Percentiles rank a stretch among this genome's conserved stretches.
These are phyloP conservation scores for Macaranga tanarius DNA, from an alignment of 441 rosid species.

Conservation along the genomic window DNA sequence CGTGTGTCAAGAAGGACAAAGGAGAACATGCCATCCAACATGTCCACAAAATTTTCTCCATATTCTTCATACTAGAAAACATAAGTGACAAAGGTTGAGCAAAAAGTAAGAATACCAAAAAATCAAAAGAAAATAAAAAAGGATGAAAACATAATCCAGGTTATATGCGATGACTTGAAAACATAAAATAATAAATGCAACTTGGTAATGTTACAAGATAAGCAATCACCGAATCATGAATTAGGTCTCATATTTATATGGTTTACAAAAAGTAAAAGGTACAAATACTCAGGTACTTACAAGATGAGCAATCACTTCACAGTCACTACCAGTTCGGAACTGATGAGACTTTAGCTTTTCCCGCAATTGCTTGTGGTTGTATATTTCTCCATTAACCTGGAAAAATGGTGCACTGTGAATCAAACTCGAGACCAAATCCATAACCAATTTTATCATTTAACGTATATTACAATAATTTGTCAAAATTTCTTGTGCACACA, in stretches of 20 bases:
- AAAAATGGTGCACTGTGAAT: neutral
- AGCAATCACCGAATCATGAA: no score
- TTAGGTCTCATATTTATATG: no score
- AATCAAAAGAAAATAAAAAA: neutral
- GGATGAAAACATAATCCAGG: neutral
- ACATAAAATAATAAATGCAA: neutral
- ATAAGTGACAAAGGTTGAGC: conserved; percentile 12
- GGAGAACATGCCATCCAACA: conserved; percentile 99
- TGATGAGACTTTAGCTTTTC: conserved; percentile 63
- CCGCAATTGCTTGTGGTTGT: conserved; percentile 73
- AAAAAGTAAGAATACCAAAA: neutral
- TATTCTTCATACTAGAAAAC: conserved; percentile 79
- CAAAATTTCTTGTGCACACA: neutral
- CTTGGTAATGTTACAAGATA: conserved; percentile 54
- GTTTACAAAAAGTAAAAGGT: neutral
- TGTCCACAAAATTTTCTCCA: conserved; percentile 86
- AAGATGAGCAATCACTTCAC: conserved; percentile 98
- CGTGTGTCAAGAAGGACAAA: conserved; percentile 93
- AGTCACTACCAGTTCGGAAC: conserved; percentile 94
- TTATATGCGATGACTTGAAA: neutral
- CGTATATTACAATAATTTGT: neutral
- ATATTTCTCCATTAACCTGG: conserved; percentile 97
- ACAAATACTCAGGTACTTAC: conserved; percentile 47
- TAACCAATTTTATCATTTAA: neutral
- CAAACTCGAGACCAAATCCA: conserved; percentile 2